A percentile compares a stretch with the other conserved stretches of the same genome.
Evolutionary conservation across 83 land plant genomes (phyloP).

Genomic region (Picea engelmannii): DNA sequence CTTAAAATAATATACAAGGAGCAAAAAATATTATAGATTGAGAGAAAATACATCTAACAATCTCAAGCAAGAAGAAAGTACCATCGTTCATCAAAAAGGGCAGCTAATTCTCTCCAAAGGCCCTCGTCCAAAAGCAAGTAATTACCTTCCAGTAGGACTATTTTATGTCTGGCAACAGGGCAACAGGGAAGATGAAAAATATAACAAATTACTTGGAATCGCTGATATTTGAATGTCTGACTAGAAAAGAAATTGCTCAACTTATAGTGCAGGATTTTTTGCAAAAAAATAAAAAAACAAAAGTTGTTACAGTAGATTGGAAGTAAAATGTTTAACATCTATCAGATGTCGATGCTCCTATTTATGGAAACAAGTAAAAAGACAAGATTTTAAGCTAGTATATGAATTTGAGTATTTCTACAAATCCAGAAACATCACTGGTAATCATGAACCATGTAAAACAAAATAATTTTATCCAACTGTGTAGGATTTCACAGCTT

Average conservation of each 20-base stretch:
- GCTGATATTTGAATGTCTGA: neutral
- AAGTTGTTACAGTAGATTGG: neutral
- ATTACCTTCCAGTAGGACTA: slow-evolving; percentile 95
- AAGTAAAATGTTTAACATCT: neutral
- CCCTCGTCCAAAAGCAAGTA: slow-evolving; percentile 85
- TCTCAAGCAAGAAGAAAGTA: slow-evolving; percentile 21
- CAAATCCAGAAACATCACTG: neutral
- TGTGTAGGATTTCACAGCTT: too few species aligned
- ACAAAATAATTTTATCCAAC: neutral
- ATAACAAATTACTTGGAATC: neutral
- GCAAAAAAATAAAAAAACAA: neutral
- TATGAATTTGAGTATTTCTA: neutral
- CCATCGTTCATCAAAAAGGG: slow-evolving; percentile 93
- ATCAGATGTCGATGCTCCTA: neutral
- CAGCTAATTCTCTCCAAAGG: slow-evolving; percentile 65
- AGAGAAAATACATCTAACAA: slow-evolving; percentile 2
- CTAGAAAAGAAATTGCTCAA: neutral
- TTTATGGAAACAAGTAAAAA: neutral
- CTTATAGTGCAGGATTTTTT: neutral
- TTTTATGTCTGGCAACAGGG: slow-evolving; percentile 74
- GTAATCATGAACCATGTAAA: neutral
- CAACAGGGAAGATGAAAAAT: slow-evolving; percentile 1
- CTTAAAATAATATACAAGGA: neutral
- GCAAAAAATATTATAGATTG: neutral
- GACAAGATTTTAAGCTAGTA: neutral